A percentile compares a stretch with the other conserved stretches of the same genome.
phyloP scores from a whole-genome alignment of 2,329 filamentous ascomycete species.

The Basipetospora chlamydospora region DNA sequence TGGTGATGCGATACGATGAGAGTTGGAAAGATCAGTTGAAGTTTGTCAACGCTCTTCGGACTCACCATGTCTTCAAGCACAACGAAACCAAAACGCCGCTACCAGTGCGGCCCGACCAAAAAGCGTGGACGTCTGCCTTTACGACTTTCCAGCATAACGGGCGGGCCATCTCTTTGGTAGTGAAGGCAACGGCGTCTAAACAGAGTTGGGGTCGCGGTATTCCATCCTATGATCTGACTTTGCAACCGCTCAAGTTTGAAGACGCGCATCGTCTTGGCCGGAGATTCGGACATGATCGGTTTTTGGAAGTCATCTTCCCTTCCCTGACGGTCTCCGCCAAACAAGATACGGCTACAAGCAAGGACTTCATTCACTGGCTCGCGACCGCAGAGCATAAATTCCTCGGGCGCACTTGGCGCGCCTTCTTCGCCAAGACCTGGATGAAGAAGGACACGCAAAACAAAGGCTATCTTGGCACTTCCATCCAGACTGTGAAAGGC shows the following conservation, averaged over 20 bases:
- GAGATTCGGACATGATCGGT: slow-evolving; percentile 43
- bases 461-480: slow-evolving; percentile 12
- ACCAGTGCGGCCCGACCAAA: slow-evolving; percentile 27
- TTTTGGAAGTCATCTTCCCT: slow-evolving; percentile 40
- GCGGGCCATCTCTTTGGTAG: slow-evolving; percentile 27
- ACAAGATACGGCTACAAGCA: slow-evolving; percentile 9
- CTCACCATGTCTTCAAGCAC: slow-evolving; percentile 27
- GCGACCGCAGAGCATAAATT: slow-evolving; percentile 22
- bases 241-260: slow-evolving; percentile 34
- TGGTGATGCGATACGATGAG: slow-evolving; percentile 22
- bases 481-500: slow-evolving; percentile 17
- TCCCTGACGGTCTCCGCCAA: slow-evolving; percentile 18
- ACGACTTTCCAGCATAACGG: slow-evolving; percentile 18
- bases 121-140: slow-evolving; percentile 31
- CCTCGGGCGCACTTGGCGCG: slow-evolving; percentile 29
- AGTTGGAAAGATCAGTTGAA: slow-evolving; percentile 27
- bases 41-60: slow-evolving; percentile 26
- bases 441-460: slow-evolving; percentile 24
- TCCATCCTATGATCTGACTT: slow-evolving; percentile 28
- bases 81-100: slow-evolving; percentile 28
- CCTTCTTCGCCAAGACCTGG: slow-evolving; percentile 28
- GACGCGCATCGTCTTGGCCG: slow-evolving; percentile 35
- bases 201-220: slow-evolving; percentile 20
- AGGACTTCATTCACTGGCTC: background rate
- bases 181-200: slow-evolving; percentile 17